Conservation (phyloP, 345 rosid species). For the Mangifera indica region DNA sequence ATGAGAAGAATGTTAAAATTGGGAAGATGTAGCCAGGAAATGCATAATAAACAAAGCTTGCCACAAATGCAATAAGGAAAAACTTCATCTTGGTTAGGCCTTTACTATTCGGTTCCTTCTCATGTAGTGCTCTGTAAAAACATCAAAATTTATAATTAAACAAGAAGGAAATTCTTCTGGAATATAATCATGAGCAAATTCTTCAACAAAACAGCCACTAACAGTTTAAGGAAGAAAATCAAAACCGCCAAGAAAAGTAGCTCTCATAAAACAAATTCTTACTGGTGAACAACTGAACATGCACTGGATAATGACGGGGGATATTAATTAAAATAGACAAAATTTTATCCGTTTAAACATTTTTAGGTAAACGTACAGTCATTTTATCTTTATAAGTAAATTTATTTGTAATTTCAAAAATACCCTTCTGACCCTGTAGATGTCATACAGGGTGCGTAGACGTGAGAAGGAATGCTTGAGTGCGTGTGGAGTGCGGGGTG, state of each 20-base stretch:
- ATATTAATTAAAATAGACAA: too few relatives aligned
- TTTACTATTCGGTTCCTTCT: conserved; percentile 56
- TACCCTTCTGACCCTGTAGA: too few relatives aligned
- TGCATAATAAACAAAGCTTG: conserved; percentile 74
- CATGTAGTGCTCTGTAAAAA: conserved; percentile 83
- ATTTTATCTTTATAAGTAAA: too few relatives aligned
- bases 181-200: conserved; percentile 17
- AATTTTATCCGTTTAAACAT: too few relatives aligned
- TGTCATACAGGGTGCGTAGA: too few relatives aligned
- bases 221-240: conserved; percentile 16
- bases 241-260: neutral
- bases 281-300: conserved; percentile 16
- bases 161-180: neutral
- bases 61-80: conserved; percentile 60
- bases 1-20: conserved; percentile 90
- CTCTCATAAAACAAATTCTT: conserved; percentile 5
- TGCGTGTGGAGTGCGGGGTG: too few relatives aligned
- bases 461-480: too few relatives aligned
- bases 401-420: too few relatives aligned
- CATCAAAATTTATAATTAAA: conserved; percentile 9
- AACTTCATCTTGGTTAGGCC: conserved; percentile 80
- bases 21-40: conserved; percentile 90
- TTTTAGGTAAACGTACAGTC: too few relatives aligned
- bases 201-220: neutral
- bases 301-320: conserved; percentile 8